Percentiles rank a stretch among this genome's conserved stretches.
Evolutionary conservation across 495 filamentous ascomycete genomes (phyloP).

Genomic region (Aspergillus indologenus): DNA sequence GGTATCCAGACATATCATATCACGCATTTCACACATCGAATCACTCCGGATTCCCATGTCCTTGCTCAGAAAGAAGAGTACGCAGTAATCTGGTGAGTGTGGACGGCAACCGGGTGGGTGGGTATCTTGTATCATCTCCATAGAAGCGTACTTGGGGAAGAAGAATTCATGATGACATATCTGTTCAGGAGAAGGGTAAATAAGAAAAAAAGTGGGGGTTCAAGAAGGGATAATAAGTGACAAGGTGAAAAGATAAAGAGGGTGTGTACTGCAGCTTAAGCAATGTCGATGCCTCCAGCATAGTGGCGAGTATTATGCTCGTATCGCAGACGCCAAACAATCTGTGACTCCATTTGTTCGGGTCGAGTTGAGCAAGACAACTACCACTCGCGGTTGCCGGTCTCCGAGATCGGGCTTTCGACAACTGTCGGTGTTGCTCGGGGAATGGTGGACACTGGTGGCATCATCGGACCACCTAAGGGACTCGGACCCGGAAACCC

Average conservation of each 20-base stretch:
- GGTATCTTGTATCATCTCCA: not conserved
- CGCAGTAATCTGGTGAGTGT: not conserved
- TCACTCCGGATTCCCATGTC: not conserved
- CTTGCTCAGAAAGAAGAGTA: not conserved
- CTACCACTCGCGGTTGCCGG: slow-evolving; percentile 1
- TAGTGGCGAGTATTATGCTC: not conserved
- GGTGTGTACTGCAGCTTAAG: not conserved
- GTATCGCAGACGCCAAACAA: not conserved
- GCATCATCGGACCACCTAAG: slow-evolving; percentile 34
- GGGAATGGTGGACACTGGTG: slow-evolving; percentile 35
- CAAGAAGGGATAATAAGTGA: not conserved
- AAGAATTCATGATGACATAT: not conserved
- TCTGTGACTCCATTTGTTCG: not conserved
- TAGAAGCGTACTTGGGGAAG: not conserved
- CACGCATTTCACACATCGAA: not conserved
- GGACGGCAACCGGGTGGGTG: too few species aligned
- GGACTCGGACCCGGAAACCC: slow-evolving; percentile 60
- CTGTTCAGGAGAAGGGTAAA: slow-evolving; percentile 4
- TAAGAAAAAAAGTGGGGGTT: not conserved
- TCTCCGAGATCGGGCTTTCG: slow-evolving; percentile 5
- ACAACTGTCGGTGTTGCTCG: slow-evolving; percentile 23
- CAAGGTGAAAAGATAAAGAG: not conserved
- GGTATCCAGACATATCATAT: not conserved
- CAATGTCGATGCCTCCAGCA: not conserved
- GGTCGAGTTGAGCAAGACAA: not conserved